Percentiles rank a stretch among this genome's conserved stretches.
phyloP scores from a whole-genome alignment of 2,329 filamentous ascomycete genomes.

The Penicillium sp. region DNA sequence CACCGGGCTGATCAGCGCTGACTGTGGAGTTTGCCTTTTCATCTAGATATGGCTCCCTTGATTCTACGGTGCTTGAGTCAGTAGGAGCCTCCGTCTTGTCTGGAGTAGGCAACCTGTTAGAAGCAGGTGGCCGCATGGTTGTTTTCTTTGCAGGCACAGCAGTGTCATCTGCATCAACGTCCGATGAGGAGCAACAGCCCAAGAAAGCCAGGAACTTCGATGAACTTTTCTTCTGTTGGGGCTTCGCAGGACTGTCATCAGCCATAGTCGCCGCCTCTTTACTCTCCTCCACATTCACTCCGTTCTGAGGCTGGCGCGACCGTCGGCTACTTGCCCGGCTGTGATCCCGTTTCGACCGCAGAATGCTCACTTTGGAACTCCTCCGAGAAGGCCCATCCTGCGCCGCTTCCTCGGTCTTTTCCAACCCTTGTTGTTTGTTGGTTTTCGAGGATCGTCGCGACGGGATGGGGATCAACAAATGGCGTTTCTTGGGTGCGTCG shows the following conservation, averaged over 20 bases:
- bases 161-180: constrained; percentile 39
- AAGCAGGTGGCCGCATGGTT: constrained; percentile 31
- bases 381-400: constrained; percentile 44
- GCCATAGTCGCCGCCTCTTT: constrained; percentile 25
- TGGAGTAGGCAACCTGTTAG: constrained; percentile 31
- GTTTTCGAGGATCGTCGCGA: constrained; percentile 34
- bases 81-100: constrained; percentile 35
- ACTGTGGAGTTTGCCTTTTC: constrained; percentile 33
- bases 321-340: constrained; percentile 54
- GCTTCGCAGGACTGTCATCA: constrained; percentile 28
- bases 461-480: constrained; percentile 30
- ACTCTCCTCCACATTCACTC: constrained; percentile 26
- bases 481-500: constrained; percentile 31
- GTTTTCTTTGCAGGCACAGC: constrained; percentile 41
- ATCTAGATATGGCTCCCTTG: constrained; percentile 33
- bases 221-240: constrained; percentile 36
- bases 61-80: constrained; percentile 35
- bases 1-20: constrained; percentile 23
- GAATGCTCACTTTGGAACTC: constrained; percentile 58
- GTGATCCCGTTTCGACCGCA: constrained; percentile 56
- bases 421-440: constrained; percentile 29
- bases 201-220: constrained; percentile 40
- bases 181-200: constrained; percentile 42
- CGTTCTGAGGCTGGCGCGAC: constrained; percentile 33
- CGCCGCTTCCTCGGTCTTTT: constrained; percentile 26